Evolutionary conservation across 2,329 filamentous ascomycete species (phyloP), one percentile per base, ranked within the genome.

Genomic region (Chaetomium sp.): DNA sequence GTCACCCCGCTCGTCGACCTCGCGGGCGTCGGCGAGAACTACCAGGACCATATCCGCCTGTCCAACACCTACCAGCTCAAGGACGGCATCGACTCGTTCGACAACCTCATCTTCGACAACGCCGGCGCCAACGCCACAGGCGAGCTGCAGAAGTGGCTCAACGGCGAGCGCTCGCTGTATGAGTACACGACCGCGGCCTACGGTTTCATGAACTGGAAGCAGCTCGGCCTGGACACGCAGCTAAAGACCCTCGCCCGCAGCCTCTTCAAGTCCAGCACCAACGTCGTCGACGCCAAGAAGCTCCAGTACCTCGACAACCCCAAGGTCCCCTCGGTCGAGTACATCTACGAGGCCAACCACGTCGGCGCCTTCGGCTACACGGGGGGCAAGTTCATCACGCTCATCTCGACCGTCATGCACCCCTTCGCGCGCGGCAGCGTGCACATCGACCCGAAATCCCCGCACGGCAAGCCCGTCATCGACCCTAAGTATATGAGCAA

Each of bases 1-100:
- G 75, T 83, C 31, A 67, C 72, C 0, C 67, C 75, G 23, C 73
- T 80, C 47, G 74, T 82, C 10, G 73, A 78, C 42, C 76, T 80
- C 45, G 76, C 79, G 1, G 77, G 76, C 27, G 78, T 83, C 1
- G 81, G 81, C 60, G 78, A 80, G 70, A 83, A 83, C 65, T 74
- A 82, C 42, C 79, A 81, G 68, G 81, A 83, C 68, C 81, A 83
- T 68, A 67, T 73, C 57, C 74, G 75, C 42, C 65, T 74, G 4
- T 70, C 69, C 57, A 70, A 73, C 60, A 69, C 69, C 1, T 74
- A 72, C 65, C 68, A 64, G 12, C 60, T 70, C 59, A 69, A 66
- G 49, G 57, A 63, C 13, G 65, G 67, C 49, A 53, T 62, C 45
- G 59, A 63, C 45, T 64, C 68, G 25, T 66, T 68, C 27, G 69